Evolutionary conservation across 2,329 filamentous ascomycete genomes (phyloP).

Genomic region (Aspergillus transmontanensis): DNA sequence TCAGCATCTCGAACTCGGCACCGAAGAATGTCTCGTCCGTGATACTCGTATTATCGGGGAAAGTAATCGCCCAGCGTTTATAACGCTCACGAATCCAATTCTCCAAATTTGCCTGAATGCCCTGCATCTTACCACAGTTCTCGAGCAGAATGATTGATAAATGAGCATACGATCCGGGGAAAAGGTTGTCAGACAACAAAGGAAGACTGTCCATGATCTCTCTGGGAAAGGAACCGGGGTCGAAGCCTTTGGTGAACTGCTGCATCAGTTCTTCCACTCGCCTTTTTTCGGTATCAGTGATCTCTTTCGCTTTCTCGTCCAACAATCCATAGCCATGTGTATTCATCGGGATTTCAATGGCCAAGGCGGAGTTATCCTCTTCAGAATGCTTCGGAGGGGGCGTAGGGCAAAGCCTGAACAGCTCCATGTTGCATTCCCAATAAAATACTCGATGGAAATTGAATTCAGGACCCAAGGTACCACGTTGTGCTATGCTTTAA

Average conservation of each 20-base stretch:
- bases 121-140: constrained; percentile 61
- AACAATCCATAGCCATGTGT: constrained; percentile 3
- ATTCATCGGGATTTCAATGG: constrained; percentile 17
- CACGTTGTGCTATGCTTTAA: neutral
- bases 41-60: constrained; percentile 9
- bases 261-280: constrained; percentile 17
- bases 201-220: constrained; percentile 16
- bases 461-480: neutral
- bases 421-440: constrained; percentile 2
- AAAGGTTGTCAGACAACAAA: constrained; percentile 7
- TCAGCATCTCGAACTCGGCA: constrained; percentile 26
- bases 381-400: neutral
- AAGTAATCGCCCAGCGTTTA: neutral
- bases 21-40: constrained; percentile 23
- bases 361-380: neutral
- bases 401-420: neutral
- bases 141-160: constrained; percentile 26
- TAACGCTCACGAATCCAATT: constrained; percentile 60
- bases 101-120: constrained; percentile 65
- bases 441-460: neutral
- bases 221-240: constrained; percentile 19
- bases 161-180: constrained; percentile 28
- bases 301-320: constrained; percentile 17
- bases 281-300: constrained; percentile 14
- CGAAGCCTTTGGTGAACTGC: constrained; percentile 24